Evolutionary conservation across 1,284 basidiomycete species (phyloP).

Genomic region (Sparassis latifolia): DNA sequence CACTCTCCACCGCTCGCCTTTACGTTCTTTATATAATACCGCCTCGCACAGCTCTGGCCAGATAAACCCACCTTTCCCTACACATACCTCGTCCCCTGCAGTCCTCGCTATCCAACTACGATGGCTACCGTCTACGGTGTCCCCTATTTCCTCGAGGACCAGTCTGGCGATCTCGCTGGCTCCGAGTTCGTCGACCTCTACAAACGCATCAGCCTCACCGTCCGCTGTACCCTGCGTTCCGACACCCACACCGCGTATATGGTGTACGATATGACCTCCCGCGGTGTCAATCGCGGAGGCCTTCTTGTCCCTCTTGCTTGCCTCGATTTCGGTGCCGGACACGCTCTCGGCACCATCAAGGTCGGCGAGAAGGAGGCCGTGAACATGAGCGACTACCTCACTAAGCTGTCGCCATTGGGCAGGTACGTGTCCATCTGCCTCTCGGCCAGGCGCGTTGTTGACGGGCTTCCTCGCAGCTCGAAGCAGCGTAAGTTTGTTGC

Average conservation of each 20-base stretch:
- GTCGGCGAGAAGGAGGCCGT: constrained; percentile 31
- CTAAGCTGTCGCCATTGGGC: constrained; percentile 31
- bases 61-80: background rate
- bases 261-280: constrained; percentile 36
- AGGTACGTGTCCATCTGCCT: constrained; percentile 27
- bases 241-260: constrained; percentile 39
- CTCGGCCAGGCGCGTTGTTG: constrained; percentile 1
- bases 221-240: constrained; percentile 41
- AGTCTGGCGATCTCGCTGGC: constrained; percentile 41
- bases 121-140: constrained; percentile 39
- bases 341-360: constrained; percentile 45
- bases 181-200: constrained; percentile 58
- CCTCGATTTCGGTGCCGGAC: constrained; percentile 43
- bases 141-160: constrained; percentile 59
- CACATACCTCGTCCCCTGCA: background rate
- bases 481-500: constrained; percentile 46
- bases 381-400: constrained; percentile 46
- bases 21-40: background rate
- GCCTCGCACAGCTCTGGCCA: background rate
- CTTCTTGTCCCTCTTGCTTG: constrained; percentile 34
- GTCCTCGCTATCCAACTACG: constrained; percentile 20
- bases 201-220: constrained; percentile 46
- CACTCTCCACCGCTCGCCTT: background rate
- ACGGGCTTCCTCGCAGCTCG: constrained; percentile 24
- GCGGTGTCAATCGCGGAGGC: constrained; percentile 17